Evolutionary conservation across 148 eudicot species (phyloP).

Genomic region (Heliamphora exappendiculata): DNA sequence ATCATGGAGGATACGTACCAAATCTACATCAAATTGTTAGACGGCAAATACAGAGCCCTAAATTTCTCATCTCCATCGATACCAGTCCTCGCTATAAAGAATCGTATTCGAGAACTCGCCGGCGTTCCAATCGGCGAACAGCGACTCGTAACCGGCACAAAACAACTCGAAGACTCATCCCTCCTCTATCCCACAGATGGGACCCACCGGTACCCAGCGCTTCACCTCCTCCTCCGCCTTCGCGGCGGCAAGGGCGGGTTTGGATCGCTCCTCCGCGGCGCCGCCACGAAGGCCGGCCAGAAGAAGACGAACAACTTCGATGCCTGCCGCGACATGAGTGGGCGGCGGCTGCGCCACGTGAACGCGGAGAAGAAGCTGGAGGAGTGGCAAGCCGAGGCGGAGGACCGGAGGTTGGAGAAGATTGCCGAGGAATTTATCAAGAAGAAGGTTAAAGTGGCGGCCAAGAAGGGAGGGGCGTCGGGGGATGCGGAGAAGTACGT

Average conservation of each 20-base stretch:
- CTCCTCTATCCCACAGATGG: not conserved
- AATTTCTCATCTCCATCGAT: constrained; percentile 4
- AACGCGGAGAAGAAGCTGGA: constrained; percentile 95
- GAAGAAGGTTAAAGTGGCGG: constrained; percentile 57
- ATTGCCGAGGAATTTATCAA: constrained; percentile 76
- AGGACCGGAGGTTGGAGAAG: constrained; percentile 80
- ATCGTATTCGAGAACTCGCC: not conserved
- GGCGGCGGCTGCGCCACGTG: constrained; percentile 82
- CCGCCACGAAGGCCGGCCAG: constrained; percentile 92
- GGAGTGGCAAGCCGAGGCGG: constrained; percentile 84
- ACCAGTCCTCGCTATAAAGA: constrained; percentile 5
- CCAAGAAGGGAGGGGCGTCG: constrained; percentile 34
- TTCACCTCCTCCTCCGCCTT: constrained; percentile 46
- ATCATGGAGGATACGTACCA: constrained; percentile 11
- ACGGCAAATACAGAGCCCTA: constrained; percentile 13
- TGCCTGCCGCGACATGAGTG: constrained; percentile 98
- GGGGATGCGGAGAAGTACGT: constrained; percentile 74
- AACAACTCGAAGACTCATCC: constrained; percentile 8
- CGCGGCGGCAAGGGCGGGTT: constrained; percentile 97
- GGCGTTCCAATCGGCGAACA: not conserved
- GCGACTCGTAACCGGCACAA: constrained; percentile 2
- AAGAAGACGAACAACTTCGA: constrained; percentile 96
- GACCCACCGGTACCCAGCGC: constrained; percentile 17
- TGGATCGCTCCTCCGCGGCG: constrained; percentile 83
- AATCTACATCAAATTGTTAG: not conserved